A percentile compares a stretch with the other conserved stretches of the same genome.
Evolutionary conservation across 2,329 filamentous ascomycete genomes (phyloP).

Genomic region (Blastomyces silverae): DNA sequence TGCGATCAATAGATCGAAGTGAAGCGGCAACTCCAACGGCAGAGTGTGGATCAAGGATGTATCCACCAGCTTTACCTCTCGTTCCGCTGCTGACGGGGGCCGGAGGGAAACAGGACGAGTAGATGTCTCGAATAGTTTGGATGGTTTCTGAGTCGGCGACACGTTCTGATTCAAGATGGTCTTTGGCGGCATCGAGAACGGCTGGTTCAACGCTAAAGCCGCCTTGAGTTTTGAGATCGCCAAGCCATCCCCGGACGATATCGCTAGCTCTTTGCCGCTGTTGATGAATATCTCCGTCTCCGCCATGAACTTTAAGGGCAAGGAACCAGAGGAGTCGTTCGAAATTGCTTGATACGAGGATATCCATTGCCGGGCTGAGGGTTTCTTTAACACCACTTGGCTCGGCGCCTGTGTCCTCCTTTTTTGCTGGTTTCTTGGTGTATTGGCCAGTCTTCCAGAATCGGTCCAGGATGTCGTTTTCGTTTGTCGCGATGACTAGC

Average conservation of each 20-base stretch:
- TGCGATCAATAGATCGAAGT: slow-evolving; percentile 57
- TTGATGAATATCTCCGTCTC: slow-evolving; percentile 45
- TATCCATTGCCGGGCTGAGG: slow-evolving; percentile 93
- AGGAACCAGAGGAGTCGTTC: slow-evolving; percentile 93
- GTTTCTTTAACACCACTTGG: slow-evolving; percentile 78
- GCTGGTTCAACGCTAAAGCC: slow-evolving; percentile 74
- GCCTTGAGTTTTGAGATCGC: slow-evolving; percentile 69
- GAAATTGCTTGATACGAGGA: slow-evolving; percentile 92
- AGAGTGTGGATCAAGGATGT: slow-evolving; percentile 88
- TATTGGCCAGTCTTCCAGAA: slow-evolving; percentile 88
- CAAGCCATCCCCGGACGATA: slow-evolving; percentile 71
- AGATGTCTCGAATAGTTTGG: slow-evolving; percentile 56
- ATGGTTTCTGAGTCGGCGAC: slow-evolving; percentile 60
- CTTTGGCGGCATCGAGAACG: slow-evolving; percentile 63
- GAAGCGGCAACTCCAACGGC: slow-evolving; percentile 79
- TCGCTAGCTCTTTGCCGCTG: slow-evolving; percentile 54
- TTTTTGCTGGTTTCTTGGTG: slow-evolving; percentile 65
- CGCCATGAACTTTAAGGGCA: slow-evolving; percentile 65
- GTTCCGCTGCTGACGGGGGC: slow-evolving; percentile 32
- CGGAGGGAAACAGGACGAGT: slow-evolving; percentile 50
- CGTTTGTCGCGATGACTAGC: slow-evolving; percentile 88
- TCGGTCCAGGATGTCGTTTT: slow-evolving; percentile 92
- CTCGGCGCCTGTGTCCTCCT: slow-evolving; percentile 23
- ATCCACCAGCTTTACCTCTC: slow-evolving; percentile 49
- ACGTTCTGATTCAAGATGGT: slow-evolving; percentile 73